Evolutionary conservation across 139 green algal genomes (phyloP).

Genomic region (Chlamydomonas sp.): DNA sequence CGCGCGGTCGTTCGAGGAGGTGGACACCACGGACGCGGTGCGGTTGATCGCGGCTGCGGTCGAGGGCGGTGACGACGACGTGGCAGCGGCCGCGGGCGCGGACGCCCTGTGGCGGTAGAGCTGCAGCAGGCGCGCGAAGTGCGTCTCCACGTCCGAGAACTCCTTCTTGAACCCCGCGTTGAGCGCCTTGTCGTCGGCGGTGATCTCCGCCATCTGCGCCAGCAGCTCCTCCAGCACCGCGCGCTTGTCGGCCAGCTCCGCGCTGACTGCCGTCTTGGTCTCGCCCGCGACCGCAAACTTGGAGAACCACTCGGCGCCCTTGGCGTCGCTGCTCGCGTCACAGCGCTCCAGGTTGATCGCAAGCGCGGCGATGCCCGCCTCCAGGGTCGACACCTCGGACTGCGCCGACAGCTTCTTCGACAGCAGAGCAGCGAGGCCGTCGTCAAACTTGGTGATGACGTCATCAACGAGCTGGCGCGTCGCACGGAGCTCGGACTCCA

Average conservation of each 20-base stretch:
- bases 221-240: conserved; percentile 7
- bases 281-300: background rate
- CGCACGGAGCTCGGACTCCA: conserved; percentile 4
- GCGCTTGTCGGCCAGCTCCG: conserved; percentile 19
- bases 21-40: too few species aligned
- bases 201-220: conserved; percentile 6
- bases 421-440: conserved; percentile 19
- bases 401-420: conserved; percentile 7
- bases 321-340: conserved; percentile 1
- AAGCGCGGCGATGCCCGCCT: conserved; percentile 16
- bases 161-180: conserved; percentile 38
- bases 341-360: conserved; percentile 11
- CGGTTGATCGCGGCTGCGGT: too few species aligned
- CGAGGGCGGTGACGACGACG: too few species aligned
- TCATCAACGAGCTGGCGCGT: conserved; percentile 21
- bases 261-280: background rate
- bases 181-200: conserved; percentile 26
- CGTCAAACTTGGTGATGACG: conserved; percentile 21
- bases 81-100: too few species aligned
- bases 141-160: conserved; percentile 28
- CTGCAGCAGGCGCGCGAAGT: conserved; percentile 26
- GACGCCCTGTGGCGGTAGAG: conserved; percentile 30
- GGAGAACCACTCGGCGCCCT: too few species aligned
- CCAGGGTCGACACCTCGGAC: conserved; percentile 19
- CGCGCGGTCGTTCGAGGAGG: too few species aligned